phyloP scores from a whole-genome alignment of 2,329 filamentous ascomycete species.

The Fusarium sp. region DNA sequence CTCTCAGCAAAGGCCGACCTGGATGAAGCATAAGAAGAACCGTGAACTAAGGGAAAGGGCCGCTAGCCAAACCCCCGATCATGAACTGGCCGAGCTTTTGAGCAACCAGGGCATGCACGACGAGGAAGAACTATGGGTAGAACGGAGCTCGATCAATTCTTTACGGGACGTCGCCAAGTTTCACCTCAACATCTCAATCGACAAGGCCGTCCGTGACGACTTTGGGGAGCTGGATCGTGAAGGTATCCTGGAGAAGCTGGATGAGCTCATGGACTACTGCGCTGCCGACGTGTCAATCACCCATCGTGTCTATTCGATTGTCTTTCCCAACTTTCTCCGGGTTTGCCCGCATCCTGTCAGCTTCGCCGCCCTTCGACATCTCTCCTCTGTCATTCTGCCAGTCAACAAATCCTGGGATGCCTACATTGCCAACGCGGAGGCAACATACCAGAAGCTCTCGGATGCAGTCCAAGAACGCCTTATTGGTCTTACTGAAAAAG shows the following conservation, averaged over 20 bases:
- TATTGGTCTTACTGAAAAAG: slow-evolving; percentile 78
- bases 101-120: slow-evolving; percentile 79
- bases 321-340: slow-evolving; percentile 89
- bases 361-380: slow-evolving; percentile 91
- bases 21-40: slow-evolving; percentile 97
- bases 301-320: slow-evolving; percentile 92
- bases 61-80: slow-evolving; percentile 75
- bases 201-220: slow-evolving; percentile 87
- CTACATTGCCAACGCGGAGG: slow-evolving; percentile 87
- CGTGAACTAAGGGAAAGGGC: slow-evolving; percentile 85
- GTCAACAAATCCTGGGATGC: slow-evolving; percentile 89
- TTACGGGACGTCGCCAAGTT: slow-evolving; percentile 96
- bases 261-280: slow-evolving; percentile 91
- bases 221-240: slow-evolving; percentile 85
- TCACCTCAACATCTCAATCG: slow-evolving; percentile 89
- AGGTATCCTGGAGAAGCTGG: slow-evolving; percentile 77
- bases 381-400: slow-evolving; percentile 93
- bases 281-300: slow-evolving; percentile 94
- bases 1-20: slow-evolving; percentile 92
- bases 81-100: slow-evolving; percentile 78
- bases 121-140: slow-evolving; percentile 96
- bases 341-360: slow-evolving; percentile 97
- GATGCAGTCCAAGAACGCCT: slow-evolving; percentile 83
- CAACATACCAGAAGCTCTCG: slow-evolving; percentile 82
- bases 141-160: slow-evolving; percentile 94